Evolutionary conservation across 768 basidiomycete species (phyloP), one percentile per base, ranked within the genome.

Genomic region (Mycena metata): DNA sequence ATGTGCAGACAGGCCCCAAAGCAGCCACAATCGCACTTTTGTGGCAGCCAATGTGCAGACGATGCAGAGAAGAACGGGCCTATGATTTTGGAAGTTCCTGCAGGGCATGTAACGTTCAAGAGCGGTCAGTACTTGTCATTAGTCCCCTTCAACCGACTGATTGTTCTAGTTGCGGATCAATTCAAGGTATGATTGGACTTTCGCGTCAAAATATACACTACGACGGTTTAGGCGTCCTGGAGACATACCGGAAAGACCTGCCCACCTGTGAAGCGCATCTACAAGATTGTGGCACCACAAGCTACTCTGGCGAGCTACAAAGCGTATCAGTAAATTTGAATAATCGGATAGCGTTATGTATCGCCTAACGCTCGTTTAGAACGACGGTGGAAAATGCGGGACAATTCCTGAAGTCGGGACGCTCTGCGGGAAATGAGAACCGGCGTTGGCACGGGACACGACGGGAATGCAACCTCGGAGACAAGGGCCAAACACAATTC

Each of bases 401-500:
- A 1, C 85, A 90, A 35, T 92, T 91, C 67, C 82, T 75, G 4
- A 72, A 82, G 41, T 69, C 83, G 5, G 89, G 89, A 41, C 82
- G 88, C 50, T 86, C 89, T 7, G 78, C 86, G 33, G 91, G 91
- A 35, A 92, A 92, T 69, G 90, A 91, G 76, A 90, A 91, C 70
- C 87, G 91, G 35, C 86, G 91, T 23, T 92, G 90, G 90, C 91
- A 92, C 75, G 91, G 91, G 21, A 92, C 91, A 13, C 84, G 84
- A 41, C 82, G 91, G 19, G 83, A 87, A 54, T 92, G 91, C 77
- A 86, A 83, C 50, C 76, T 92, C 2, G 90, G 90, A 10, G 89
- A 91, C 73, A 86, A 84, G 33, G 89, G 90, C 8, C 83, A 88
- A 42, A 81, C 83, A 2, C 80, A 80, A 51, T 82, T 89, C 42